Percentiles rank a stretch among this genome's conserved stretches.
phyloP scores from a whole-genome alignment of 2,329 filamentous ascomycete genomes.

The Claviceps cyperi region DNA sequence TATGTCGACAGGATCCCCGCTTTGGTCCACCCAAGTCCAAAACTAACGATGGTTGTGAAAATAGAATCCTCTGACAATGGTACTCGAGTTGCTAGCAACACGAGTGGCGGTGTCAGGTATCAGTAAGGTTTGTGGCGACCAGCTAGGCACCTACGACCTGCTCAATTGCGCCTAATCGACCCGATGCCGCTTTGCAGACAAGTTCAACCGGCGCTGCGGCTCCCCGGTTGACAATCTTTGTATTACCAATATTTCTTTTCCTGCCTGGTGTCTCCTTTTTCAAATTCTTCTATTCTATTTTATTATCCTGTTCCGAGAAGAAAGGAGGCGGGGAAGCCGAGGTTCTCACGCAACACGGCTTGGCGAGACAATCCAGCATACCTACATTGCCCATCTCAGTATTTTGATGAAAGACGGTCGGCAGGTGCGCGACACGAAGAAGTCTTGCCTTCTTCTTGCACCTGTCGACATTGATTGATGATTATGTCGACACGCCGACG shows the following conservation, averaged over 20 bases:
- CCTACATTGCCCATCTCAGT: constrained; percentile 3
- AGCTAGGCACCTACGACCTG: not conserved
- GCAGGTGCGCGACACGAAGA: not conserved
- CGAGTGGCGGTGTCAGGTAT: constrained; percentile 22
- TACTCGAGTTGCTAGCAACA: constrained; percentile 22
- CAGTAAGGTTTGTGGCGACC: constrained; percentile 15
- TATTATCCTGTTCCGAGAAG: not conserved
- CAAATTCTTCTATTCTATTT: not conserved
- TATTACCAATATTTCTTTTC: constrained; percentile 4
- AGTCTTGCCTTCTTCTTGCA: not conserved
- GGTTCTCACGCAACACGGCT: not conserved
- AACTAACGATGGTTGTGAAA: not conserved
- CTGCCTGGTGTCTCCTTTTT: not conserved
- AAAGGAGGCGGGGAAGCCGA: not conserved
- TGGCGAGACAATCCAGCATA: not conserved
- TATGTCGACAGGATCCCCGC: constrained; percentile 19
- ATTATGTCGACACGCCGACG: constrained; percentile 22
- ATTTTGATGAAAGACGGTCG: constrained; percentile 7
- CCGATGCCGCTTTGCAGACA: constrained; percentile 1
- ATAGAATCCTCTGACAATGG: constrained; percentile 30
- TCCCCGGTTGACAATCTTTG: constrained; percentile 1
- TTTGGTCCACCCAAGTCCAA: not conserved
- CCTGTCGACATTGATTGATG: constrained; percentile 21
- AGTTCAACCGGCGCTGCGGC: not conserved
- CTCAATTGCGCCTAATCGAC: not conserved